Evolutionary conservation across 257 asterid genomes (phyloP), one percentile per base, ranked within the genome.

Genomic region (Marsdenia floribunda): DNA sequence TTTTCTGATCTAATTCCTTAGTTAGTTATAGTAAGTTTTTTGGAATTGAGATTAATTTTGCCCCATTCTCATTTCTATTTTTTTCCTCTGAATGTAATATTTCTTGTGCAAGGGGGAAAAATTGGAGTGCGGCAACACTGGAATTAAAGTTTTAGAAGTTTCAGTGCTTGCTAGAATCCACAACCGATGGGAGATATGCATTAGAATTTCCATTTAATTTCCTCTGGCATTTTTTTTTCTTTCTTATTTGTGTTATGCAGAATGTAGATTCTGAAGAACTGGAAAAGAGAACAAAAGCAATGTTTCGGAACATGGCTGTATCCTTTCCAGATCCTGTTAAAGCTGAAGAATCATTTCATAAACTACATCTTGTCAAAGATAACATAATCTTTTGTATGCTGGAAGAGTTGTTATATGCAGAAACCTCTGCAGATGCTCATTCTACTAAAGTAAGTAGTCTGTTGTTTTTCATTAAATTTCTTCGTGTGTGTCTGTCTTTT

Each of bases 321-420:
- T 83, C 81, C 79, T 93, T 93, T 80, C 85, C 87, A 54, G 85
- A 89, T 85, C 89, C 97, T 78, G 85, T 78, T 71, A 86, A 88
- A 80, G 96, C 93, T 68, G 85, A 88, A 82, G 89, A 80, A 71
- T 82, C 82, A 81, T 91, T 93, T 82, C 77, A 78, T 82, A 85
- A 85, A 77, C 86, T 90, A 58, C 80, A 82, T 76, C 85, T 68
- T 75, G 78, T 79, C 65, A 78, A 85, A 74, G 87, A 86, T 77
- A 55, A 78, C 74, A 79, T 78, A 42, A 73, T 80, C 49, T 74
- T 81, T 80, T 66, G 71, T 74, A 80, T 73, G 75, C 77, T 93
- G 66, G 84, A 72, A 67, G 80, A 86, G 81, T 58, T 88, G 74
- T 70, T 93, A 76, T 79, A 73, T 71, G 80, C 83, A 70, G 88